phyloP scores from a whole-genome alignment of 805 yeast genomes.

The Wickerhamomyces chaumierensis region DNA sequence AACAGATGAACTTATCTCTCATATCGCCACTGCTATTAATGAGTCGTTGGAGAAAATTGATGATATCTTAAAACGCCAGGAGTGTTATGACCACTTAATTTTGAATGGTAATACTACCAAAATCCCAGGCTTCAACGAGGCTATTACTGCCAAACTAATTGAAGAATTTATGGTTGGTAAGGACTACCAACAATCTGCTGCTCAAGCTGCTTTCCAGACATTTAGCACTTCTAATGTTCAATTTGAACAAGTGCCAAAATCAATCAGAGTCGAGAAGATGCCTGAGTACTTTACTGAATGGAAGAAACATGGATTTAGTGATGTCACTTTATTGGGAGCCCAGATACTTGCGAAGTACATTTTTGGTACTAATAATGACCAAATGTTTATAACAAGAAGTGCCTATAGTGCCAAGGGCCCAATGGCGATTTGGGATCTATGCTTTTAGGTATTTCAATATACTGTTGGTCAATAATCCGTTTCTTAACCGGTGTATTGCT shows the following conservation, averaged over 20 bases:
- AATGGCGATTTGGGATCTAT: conserved; percentile 62
- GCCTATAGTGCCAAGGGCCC: conserved; percentile 78
- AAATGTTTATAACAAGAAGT: conserved; percentile 52
- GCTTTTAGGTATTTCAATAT: conserved; percentile 15
- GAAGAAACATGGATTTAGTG: conserved; percentile 73
- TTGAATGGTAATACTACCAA: conserved; percentile 69
- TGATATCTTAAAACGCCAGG: conserved; percentile 64
- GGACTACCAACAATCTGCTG: conserved; percentile 16
- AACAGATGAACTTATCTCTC: conserved; percentile 42
- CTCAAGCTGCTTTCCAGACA: conserved; percentile 20
- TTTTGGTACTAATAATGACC: conserved; percentile 51
- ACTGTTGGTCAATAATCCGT: too few relatives aligned
- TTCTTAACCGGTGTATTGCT: too few relatives aligned
- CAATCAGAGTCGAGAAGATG: conserved; percentile 52
- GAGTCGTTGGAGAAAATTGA: conserved; percentile 43
- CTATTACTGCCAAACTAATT: conserved; percentile 46
- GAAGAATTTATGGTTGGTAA: conserved; percentile 39
- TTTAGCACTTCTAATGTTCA: conserved; percentile 8
- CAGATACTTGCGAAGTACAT: conserved; percentile 82
- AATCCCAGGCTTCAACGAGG: conserved; percentile 69
- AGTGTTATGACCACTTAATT: conserved; percentile 74
- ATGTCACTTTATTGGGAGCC: conserved; percentile 73
- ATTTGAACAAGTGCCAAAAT: conserved; percentile 68
- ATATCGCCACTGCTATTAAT: conserved; percentile 44
- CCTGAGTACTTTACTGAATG: conserved; percentile 95